A percentile compares a stretch with the other conserved stretches of the same genome.
phyloP scores from a whole-genome alignment of 169 alveolate genomes.

The Cystoisospora suis region DNA sequence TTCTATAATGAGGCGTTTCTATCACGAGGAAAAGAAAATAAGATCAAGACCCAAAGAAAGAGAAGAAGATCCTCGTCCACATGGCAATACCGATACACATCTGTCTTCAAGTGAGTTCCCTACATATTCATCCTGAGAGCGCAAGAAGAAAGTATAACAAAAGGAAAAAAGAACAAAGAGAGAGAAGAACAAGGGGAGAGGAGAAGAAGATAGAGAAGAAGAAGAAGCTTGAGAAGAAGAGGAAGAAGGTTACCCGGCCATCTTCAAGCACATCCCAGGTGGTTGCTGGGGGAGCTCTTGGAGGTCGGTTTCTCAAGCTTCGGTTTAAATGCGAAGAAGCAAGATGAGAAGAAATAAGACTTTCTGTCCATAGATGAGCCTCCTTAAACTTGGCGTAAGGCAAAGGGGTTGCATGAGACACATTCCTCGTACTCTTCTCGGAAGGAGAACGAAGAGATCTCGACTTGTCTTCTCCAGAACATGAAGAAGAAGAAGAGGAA shows the following conservation, averaged over 20 bases:
- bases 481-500: background rate
- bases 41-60: no score
- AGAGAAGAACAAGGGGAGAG: no score
- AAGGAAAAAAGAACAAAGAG: no score
- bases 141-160: no score
- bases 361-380: background rate
- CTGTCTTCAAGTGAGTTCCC: no score
- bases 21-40: no score
- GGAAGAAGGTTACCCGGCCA: background rate
- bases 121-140: no score
- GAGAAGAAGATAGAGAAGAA: background rate
- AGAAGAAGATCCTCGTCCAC: no score
- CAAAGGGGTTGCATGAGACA: background rate
- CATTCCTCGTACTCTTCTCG: background rate
- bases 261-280: conserved; percentile 12
- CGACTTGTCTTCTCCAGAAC: background rate
- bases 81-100: no score
- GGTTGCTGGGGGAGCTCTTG: background rate
- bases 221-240: background rate
- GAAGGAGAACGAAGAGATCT: background rate
- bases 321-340: background rate
- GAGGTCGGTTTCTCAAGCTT: background rate
- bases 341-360: background rate
- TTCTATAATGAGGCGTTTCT: no score
- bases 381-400: conserved; percentile 4